These are phyloP conservation scores for Pseudogymnoascus pannorum DNA, from an alignment of 2,329 filamentous ascomycete species.

Conservation along the genomic window DNA sequence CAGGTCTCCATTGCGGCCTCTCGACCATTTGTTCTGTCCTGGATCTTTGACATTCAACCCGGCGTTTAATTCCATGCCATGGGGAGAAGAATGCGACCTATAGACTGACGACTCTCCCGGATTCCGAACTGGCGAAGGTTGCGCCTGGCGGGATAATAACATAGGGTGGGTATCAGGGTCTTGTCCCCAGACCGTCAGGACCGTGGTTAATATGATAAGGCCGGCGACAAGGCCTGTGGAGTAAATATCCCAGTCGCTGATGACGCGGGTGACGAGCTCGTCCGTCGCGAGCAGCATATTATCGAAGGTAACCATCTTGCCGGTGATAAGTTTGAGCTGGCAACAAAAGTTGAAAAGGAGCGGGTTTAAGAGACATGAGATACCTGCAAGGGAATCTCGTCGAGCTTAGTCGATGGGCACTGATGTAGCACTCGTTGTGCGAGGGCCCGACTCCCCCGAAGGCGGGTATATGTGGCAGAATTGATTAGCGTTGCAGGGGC, in stretches of 20 bases:
- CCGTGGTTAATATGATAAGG: constrained; percentile 61
- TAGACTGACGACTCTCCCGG: constrained; percentile 80
- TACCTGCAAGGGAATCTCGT: constrained; percentile 3
- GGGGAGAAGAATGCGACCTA: constrained; percentile 74
- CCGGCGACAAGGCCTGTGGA: constrained; percentile 64
- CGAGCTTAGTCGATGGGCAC: background rate
- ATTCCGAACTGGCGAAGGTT: constrained; percentile 70
- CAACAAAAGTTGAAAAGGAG: background rate
- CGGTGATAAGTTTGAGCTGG: background rate
- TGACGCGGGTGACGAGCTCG: constrained; percentile 57
- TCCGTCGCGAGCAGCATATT: constrained; percentile 43
- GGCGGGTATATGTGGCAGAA: constrained; percentile 3
- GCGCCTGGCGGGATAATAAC: constrained; percentile 77
- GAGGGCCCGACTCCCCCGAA: constrained; percentile 6
- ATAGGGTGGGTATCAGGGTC: constrained; percentile 91
- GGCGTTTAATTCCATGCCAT: constrained; percentile 71
- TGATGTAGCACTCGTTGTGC: background rate
- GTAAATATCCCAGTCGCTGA: constrained; percentile 76
- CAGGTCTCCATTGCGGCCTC: constrained; percentile 79
- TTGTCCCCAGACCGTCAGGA: constrained; percentile 60
- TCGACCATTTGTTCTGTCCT: constrained; percentile 72
- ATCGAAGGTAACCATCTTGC: constrained; percentile 4
- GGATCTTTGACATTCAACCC: constrained; percentile 78
- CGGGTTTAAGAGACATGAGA: background rate
- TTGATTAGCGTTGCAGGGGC: constrained; percentile 3